A percentile compares a stretch with the other conserved stretches of the same genome.
These are phyloP conservation scores for Aspergillus ellipticus DNA, from an alignment of 495 filamentous ascomycete species.

Conservation along the genomic window DNA sequence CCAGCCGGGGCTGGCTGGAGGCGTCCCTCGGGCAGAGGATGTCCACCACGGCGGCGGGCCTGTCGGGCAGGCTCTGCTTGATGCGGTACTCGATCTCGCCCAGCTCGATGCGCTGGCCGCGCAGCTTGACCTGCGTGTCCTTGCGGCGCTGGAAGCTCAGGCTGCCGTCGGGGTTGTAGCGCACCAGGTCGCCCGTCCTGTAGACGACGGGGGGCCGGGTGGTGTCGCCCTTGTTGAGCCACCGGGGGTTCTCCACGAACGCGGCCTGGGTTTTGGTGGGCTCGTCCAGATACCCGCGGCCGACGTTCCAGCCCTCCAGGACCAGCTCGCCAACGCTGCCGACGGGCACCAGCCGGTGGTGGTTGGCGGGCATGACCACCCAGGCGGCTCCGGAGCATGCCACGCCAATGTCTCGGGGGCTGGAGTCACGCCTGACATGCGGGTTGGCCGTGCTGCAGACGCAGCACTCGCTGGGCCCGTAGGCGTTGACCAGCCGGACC, in stretches of 20 bases:
- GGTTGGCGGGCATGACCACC: constrained; percentile 31
- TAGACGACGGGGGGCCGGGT: constrained; percentile 35
- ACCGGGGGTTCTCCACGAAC: constrained; percentile 33
- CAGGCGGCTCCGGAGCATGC: constrained; percentile 19
- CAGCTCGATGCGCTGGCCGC: constrained; percentile 39
- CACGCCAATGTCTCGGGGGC: constrained; percentile 11
- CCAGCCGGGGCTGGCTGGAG: constrained; percentile 12
- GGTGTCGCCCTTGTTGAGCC: background rate
- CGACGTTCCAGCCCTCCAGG: constrained; percentile 37
- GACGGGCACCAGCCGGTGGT: constrained; percentile 29
- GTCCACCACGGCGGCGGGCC: constrained; percentile 13
- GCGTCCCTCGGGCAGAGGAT: constrained; percentile 11
- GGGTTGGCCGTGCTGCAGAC: constrained; percentile 25
- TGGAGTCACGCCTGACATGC: constrained; percentile 2
- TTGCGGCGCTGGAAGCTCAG: constrained; percentile 69
- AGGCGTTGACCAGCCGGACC: constrained; percentile 11
- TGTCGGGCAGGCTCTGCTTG: constrained; percentile 11
- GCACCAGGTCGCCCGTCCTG: constrained; percentile 72
- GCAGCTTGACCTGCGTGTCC: constrained; percentile 54
- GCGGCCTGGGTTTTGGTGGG: constrained; percentile 33
- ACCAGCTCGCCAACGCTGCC: constrained; percentile 41
- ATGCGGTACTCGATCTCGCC: constrained; percentile 29
- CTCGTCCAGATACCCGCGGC: constrained; percentile 36
- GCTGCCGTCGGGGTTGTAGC: constrained; percentile 61
- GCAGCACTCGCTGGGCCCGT: constrained; percentile 29